Evolutionary conservation across 768 basidiomycete species (phyloP).

Genomic region (Pisolithus albus): DNA sequence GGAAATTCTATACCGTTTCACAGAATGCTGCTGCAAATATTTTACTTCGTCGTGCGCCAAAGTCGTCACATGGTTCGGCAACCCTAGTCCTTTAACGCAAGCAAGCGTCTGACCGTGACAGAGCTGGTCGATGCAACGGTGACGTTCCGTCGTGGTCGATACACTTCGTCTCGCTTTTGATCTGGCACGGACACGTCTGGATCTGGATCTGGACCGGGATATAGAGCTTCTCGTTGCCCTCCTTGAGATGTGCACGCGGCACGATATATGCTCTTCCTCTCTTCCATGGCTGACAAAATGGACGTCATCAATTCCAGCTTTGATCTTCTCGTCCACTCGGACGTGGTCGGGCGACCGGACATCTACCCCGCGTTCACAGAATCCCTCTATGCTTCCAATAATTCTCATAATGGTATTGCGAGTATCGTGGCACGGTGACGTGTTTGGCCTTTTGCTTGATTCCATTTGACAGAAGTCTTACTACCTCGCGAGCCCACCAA

Average conservation of each 20-base stretch:
- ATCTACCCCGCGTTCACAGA: conserved; percentile 55
- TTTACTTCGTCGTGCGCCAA: conserved; percentile 71
- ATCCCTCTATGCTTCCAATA: conserved; percentile 66
- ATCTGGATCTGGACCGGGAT: conserved; percentile 68
- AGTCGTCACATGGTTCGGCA: conserved; percentile 47
- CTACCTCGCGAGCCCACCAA: no score
- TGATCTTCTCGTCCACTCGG: conserved; percentile 60
- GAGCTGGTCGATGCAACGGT: conserved; percentile 57
- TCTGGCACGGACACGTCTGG: conserved; percentile 32
- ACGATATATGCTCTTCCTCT: conserved; percentile 62
- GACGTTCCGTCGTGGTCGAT: conserved; percentile 61
- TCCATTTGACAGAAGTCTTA: no score
- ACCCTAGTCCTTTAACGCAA: conserved; percentile 49
- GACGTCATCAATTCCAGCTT: conserved; percentile 71
- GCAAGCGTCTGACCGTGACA: conserved; percentile 54
- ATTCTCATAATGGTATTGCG: conserved; percentile 41
- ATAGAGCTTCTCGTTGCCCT: conserved; percentile 73
- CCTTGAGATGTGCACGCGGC: conserved; percentile 67
- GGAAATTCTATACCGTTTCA: no score
- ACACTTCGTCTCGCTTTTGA: conserved; percentile 39
- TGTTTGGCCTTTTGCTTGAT: no score
- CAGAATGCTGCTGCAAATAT: conserved; percentile 66
- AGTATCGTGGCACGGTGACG: no score
- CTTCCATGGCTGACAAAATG: conserved; percentile 73
- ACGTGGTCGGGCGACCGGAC: conserved; percentile 66